Evolutionary conservation across 2,329 filamentous ascomycete genomes (phyloP).

Genomic region (Colletotrichum tropicale): DNA sequence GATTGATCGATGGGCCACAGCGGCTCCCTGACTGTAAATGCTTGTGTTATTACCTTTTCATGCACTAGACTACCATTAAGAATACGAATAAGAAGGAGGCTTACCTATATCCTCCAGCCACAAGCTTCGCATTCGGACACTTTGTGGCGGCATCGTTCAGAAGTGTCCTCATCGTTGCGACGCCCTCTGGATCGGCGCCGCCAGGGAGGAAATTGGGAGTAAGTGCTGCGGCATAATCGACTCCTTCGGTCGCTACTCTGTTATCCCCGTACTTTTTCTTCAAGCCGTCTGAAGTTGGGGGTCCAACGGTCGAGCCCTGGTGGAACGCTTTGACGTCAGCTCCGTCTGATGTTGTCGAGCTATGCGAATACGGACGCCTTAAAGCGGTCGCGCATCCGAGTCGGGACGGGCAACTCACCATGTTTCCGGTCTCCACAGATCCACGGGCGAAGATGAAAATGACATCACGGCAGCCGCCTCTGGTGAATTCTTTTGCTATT

Average conservation of each 20-base stretch:
- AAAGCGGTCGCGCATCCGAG: constrained; percentile 6
- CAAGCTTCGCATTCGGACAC: constrained; percentile 37
- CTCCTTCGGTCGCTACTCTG: constrained; percentile 24
- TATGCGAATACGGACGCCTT: constrained; percentile 25
- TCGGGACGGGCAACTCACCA: constrained; percentile 27
- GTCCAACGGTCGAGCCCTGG: constrained; percentile 22
- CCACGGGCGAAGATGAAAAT: constrained; percentile 45
- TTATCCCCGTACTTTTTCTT: constrained; percentile 20
- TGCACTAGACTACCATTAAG: not conserved
- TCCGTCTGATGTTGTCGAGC: not conserved
- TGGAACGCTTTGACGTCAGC: not conserved
- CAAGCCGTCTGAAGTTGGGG: constrained; percentile 17
- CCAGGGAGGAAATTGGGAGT: constrained; percentile 32
- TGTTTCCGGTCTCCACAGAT: constrained; percentile 41
- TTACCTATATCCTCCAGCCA: constrained; percentile 41
- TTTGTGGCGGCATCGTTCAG: constrained; percentile 37
- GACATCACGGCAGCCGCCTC: constrained; percentile 20
- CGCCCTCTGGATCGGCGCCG: constrained; percentile 34
- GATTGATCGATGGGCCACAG: constrained; percentile 28
- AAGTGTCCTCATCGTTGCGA: constrained; percentile 32
- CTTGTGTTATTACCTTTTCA: not conserved
- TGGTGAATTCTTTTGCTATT: not conserved
- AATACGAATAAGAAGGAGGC: not conserved
- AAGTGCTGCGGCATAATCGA: constrained; percentile 38
- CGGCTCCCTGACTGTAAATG: constrained; percentile 33